Percentiles rank a stretch among this genome's conserved stretches.
phyloP scores from a whole-genome alignment of 106 monocot species.

The Chionographis japonica region DNA sequence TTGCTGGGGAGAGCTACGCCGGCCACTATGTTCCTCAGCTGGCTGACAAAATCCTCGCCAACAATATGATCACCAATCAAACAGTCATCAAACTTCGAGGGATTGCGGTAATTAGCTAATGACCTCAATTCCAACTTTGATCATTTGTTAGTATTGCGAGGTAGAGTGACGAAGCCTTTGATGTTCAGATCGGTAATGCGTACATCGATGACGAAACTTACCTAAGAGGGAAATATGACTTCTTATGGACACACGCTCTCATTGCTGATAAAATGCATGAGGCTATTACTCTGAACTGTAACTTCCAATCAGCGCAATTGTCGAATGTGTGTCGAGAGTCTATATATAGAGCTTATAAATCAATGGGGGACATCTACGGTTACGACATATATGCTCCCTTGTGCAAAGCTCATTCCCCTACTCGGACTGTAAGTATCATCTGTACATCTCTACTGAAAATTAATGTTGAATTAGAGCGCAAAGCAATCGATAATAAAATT shows the following conservation, averaged over 20 bases:
- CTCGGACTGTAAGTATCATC: no score
- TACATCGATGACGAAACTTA: constrained; percentile 1
- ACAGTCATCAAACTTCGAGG: constrained; percentile 33
- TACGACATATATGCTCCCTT: constrained; percentile 23
- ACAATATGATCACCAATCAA: constrained; percentile 9
- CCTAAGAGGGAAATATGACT: constrained; percentile 5
- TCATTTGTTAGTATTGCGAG: no score
- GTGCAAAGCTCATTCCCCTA: background rate
- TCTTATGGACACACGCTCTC: constrained; percentile 23
- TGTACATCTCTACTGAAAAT: no score
- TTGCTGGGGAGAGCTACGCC: constrained; percentile 29
- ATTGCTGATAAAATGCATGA: constrained; percentile 14
- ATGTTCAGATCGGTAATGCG: constrained; percentile 25
- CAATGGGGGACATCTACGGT: constrained; percentile 2
- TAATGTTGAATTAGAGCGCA: no score
- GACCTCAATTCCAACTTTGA: background rate
- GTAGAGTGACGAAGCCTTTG: background rate
- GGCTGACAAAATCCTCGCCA: background rate
- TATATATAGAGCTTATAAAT: background rate
- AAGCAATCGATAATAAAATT: no score
- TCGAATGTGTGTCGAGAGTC: background rate
- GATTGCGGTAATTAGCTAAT: constrained; percentile 11
- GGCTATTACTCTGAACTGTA: background rate
- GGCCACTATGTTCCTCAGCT: constrained; percentile 22
- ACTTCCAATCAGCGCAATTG: background rate